phyloP scores from a whole-genome alignment of 139 green algal species.

The Tetradesmus lagerheimii region DNA sequence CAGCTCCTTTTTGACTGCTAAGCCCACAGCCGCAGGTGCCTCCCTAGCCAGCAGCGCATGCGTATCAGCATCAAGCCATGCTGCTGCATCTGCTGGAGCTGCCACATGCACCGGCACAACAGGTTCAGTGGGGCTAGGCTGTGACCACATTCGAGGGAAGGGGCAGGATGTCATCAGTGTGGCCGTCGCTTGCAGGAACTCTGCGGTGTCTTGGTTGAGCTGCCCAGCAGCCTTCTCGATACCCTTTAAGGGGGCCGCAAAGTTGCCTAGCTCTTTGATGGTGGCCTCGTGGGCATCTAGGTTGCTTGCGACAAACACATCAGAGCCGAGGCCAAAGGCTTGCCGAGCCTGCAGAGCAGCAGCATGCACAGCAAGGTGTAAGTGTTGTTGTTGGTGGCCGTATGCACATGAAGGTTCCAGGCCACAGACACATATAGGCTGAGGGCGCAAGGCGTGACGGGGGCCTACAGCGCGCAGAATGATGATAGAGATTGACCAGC shows the following conservation, averaged over 20 bases:
- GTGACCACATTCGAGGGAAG: neutral
- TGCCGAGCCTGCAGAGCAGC: neutral
- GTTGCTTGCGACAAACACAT: neutral
- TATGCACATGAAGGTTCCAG: neutral
- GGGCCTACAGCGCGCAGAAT: too few species aligned
- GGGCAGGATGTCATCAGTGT: neutral
- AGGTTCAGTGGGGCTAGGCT: neutral
- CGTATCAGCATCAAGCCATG: conserved; percentile 2
- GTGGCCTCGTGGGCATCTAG: neutral
- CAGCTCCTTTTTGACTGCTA: neutral
- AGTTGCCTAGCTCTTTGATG: neutral
- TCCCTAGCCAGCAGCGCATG: neutral
- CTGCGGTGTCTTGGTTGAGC: neutral
- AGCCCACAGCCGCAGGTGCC: neutral
- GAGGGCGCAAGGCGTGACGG: too few species aligned
- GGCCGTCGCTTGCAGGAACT: neutral
- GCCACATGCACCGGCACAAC: neutral
- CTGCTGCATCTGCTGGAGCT: neutral
- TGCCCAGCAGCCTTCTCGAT: neutral
- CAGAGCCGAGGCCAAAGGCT: neutral
- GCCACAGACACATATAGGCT: too few species aligned
- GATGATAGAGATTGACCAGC: too few species aligned
- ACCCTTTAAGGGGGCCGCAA: neutral
- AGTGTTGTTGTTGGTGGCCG: neutral
- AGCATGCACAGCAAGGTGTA: neutral